Evolutionary conservation across 331 rosid genomes (phyloP).

Genomic region (Quercus lobata): DNA sequence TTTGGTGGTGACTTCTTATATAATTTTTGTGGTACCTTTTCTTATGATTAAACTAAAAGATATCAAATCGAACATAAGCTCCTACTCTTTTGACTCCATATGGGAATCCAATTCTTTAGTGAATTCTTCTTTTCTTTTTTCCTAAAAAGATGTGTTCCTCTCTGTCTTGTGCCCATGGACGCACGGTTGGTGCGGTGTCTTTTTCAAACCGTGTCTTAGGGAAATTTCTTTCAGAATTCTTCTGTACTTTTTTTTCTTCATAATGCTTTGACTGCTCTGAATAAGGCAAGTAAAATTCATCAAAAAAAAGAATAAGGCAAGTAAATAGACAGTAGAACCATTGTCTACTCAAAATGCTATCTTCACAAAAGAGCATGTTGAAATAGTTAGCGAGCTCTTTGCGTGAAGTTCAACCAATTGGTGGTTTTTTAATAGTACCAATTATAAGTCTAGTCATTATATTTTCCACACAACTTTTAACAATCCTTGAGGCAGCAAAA

Average conservation of each 20-base stretch:
- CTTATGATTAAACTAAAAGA: not conserved
- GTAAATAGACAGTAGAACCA: not conserved
- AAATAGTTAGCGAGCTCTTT: not conserved
- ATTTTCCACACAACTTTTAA: no score
- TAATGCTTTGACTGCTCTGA: not conserved
- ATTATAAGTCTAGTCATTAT: no score
- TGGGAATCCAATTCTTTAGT: constrained; percentile 41
- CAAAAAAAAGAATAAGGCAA: no score
- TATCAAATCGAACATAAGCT: constrained; percentile 21
- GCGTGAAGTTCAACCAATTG: not conserved
- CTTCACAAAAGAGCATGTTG: not conserved
- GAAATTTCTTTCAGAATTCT: not conserved
- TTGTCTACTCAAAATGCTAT: not conserved
- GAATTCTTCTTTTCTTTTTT: constrained; percentile 19
- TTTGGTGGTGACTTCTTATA: not conserved
- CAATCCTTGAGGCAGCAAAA: no score
- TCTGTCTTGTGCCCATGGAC: constrained; percentile 17
- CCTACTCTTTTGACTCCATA: constrained; percentile 26
- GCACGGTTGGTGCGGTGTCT: constrained; percentile 28
- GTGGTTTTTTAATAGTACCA: not conserved
- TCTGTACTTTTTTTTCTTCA: not conserved
- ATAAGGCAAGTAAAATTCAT: not conserved
- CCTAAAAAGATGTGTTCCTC: constrained; percentile 46
- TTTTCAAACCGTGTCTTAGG: constrained; percentile 9
- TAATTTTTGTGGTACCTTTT: not conserved